Percentiles rank a stretch among this genome's conserved stretches.
These are phyloP conservation scores for Capronia coronata DNA, from an alignment of 2,329 filamentous ascomycete species.

Conservation along the genomic window DNA sequence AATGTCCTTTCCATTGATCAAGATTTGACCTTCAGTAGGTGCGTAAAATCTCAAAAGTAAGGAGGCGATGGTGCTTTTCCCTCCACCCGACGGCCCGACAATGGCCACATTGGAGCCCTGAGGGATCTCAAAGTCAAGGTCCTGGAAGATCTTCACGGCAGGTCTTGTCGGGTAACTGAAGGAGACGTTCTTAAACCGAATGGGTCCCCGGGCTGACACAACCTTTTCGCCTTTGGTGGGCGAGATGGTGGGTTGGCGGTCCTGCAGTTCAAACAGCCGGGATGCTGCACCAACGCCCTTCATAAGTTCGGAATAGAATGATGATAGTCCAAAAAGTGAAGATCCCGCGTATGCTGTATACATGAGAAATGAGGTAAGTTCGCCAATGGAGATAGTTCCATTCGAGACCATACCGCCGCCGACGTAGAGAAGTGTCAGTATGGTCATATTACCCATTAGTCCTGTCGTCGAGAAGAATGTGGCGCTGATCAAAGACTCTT, in stretches of 20 bases:
- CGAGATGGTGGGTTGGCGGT: conserved; percentile 78
- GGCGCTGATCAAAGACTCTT: conserved; percentile 79
- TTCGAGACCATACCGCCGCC: conserved; percentile 84
- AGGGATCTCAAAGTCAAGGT: conserved; percentile 82
- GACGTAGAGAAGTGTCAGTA: conserved; percentile 80
- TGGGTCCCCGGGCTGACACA: conserved; percentile 75
- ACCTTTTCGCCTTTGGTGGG: conserved; percentile 76
- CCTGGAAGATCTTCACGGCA: conserved; percentile 83
- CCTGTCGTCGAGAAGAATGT: conserved; percentile 84
- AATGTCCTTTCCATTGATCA: conserved; percentile 79
- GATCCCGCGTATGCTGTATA: conserved; percentile 84
- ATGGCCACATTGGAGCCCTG: conserved; percentile 93
- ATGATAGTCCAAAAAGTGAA: conserved; percentile 86
- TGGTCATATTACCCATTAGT: conserved; percentile 93
- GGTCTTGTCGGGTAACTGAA: conserved; percentile 94
- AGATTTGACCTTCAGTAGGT: conserved; percentile 68
- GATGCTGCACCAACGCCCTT: conserved; percentile 97
- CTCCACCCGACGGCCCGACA: conserved; percentile 90
- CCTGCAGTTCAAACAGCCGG: conserved; percentile 89
- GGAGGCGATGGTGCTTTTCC: conserved; percentile 93
- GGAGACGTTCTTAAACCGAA: conserved; percentile 75
- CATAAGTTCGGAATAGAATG: conserved; percentile 98
- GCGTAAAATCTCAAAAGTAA: conserved; percentile 86
- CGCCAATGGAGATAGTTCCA: conserved; percentile 80
- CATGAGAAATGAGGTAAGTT: conserved; percentile 96